phyloP scores from a whole-genome alignment of 352 stramenopile species.

The Thalassiosira mediterranea region DNA sequence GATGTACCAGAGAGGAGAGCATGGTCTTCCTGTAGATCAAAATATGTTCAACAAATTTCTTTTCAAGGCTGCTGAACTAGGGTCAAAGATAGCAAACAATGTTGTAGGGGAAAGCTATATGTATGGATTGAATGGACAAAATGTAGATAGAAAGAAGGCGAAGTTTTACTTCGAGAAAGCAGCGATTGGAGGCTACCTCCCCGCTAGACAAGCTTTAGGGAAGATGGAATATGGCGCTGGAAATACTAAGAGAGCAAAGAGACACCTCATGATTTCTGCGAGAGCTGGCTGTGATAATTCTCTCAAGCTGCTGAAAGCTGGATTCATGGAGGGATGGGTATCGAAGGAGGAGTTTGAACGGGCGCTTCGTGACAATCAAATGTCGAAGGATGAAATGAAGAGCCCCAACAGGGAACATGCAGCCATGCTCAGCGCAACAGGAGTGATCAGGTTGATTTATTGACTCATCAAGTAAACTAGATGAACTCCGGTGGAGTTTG shows the following conservation, averaged over 20 bases:
- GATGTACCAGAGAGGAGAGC: not conserved
- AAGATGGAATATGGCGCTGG: not conserved
- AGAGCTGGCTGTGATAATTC: not conserved
- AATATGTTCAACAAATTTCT: not conserved
- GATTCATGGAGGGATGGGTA: not conserved
- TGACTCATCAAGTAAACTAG: too few relatives aligned
- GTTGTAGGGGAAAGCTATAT: not conserved
- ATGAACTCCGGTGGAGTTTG: too few relatives aligned
- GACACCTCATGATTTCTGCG: conserved; percentile 18
- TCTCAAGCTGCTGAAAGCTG: not conserved
- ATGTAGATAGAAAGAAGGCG: not conserved
- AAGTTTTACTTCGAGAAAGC: conserved; percentile 3
- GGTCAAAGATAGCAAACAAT: not conserved
- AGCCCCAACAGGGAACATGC: not conserved
- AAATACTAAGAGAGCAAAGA: conserved; percentile 1
- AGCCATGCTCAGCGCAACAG: too few relatives aligned
- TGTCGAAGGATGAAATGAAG: not conserved
- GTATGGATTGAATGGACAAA: not conserved
- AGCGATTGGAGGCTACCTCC: conserved; percentile 6
- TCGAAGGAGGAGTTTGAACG: not conserved
- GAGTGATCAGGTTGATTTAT: too few relatives aligned
- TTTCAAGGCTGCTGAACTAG: not conserved
- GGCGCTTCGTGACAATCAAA: not conserved
- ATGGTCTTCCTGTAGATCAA: not conserved
- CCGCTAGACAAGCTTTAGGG: conserved; percentile 4